Evolutionary conservation across 306 rosid genomes (phyloP).

Genomic region (Trifolium repens): DNA sequence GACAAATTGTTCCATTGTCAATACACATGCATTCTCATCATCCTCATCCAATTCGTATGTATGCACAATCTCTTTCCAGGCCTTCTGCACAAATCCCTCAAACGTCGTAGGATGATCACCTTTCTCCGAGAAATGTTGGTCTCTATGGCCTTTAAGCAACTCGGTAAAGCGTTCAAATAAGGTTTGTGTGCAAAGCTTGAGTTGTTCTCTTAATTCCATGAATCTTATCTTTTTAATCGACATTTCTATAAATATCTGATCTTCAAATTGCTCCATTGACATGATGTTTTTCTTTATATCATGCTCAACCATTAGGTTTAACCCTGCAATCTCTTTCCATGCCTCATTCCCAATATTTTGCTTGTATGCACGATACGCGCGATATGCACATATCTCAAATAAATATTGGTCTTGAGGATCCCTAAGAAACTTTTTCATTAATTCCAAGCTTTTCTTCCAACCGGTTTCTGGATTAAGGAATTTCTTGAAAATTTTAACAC

Average conservation of each 20-base stretch:
- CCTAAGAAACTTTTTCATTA: constrained; percentile 29
- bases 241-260: neutral
- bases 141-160: neutral
- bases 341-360: constrained; percentile 22
- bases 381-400: neutral
- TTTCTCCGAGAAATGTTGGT: neutral
- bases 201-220: neutral
- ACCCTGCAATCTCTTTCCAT: neutral
- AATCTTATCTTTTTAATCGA: neutral
- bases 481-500: neutral
- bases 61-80: neutral
- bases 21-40: neutral
- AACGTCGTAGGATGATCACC: constrained; percentile 12
- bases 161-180: constrained; percentile 42
- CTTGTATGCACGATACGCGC: neutral
- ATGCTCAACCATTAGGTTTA: neutral
- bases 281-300: neutral
- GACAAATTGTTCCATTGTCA: constrained; percentile 38
- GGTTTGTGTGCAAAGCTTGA: constrained; percentile 15
- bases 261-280: constrained; percentile 34
- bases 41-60: neutral
- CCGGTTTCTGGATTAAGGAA: constrained; percentile 28
- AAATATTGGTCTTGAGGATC: constrained; percentile 12
- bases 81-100: constrained; percentile 47
- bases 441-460: constrained; percentile 34